Evolutionary conservation across 1,284 basidiomycete species (phyloP).

Genomic region (Microbotryomycetes sp.): DNA sequence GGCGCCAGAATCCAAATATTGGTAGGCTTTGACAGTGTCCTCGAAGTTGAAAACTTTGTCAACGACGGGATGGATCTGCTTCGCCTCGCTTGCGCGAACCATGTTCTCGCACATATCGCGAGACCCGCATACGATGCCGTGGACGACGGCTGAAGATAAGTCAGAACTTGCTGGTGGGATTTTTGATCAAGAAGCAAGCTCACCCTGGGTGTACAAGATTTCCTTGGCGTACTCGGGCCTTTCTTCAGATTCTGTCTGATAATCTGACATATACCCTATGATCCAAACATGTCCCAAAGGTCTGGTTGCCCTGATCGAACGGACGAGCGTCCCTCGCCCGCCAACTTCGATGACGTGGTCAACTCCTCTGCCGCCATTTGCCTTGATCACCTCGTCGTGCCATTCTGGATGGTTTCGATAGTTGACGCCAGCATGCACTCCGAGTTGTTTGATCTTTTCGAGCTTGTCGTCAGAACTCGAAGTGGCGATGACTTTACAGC

Average conservation of each 20-base stretch:
- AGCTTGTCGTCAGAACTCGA: constrained; percentile 58
- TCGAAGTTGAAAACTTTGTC: constrained; percentile 45
- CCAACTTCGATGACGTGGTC: constrained; percentile 43
- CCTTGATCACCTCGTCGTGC: constrained; percentile 50
- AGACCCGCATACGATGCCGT: constrained; percentile 44
- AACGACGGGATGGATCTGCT: constrained; percentile 42
- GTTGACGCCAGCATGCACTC: constrained; percentile 52
- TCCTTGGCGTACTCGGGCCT: constrained; percentile 15
- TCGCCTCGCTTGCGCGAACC: constrained; percentile 39
- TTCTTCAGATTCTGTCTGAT: not conserved
- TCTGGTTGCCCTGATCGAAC: not conserved
- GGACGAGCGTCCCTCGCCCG: constrained; percentile 24
- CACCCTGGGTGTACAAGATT: constrained; percentile 17
- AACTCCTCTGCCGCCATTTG: constrained; percentile 52
- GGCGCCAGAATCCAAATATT: constrained; percentile 39
- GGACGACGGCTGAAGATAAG: constrained; percentile 37
- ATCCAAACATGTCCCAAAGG: not conserved
- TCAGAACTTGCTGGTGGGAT: constrained; percentile 28
- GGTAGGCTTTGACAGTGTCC: constrained; percentile 42
- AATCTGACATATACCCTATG: constrained; percentile 16
- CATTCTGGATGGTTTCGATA: constrained; percentile 53
- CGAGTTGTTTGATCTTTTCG: constrained; percentile 46
- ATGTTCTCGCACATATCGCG: constrained; percentile 43
- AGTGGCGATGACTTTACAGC: constrained; percentile 54
- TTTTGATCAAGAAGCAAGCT: not conserved